Evolutionary conservation across 2,329 filamentous ascomycete genomes (phyloP).

Genomic region (Talaromyces verruculosus): DNA sequence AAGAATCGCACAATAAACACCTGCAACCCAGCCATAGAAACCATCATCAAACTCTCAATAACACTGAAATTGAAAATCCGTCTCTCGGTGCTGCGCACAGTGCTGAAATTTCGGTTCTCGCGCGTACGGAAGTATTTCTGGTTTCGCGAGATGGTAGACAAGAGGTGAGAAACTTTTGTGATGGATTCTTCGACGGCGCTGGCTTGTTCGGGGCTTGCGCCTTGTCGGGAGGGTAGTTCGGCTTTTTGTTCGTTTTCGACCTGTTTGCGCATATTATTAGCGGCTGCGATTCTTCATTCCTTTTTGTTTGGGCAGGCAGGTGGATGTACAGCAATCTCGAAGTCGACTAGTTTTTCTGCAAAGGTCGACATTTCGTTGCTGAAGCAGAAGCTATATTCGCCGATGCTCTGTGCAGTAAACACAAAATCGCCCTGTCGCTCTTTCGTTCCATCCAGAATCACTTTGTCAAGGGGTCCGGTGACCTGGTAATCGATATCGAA

Average conservation of each 20-base stretch:
- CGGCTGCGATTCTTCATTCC: background rate
- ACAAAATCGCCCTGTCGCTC: constrained; percentile 97
- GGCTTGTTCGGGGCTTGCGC: constrained; percentile 84
- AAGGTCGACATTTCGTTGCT: constrained; percentile 98
- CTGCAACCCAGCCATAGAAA: constrained; percentile 93
- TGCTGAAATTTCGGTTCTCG: constrained; percentile 98
- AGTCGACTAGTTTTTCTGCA: constrained; percentile 95
- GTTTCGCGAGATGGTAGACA: constrained; percentile 92
- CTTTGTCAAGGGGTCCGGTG: constrained; percentile 73
- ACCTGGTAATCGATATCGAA: constrained; percentile 97
- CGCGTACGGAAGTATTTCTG: constrained; percentile 99
- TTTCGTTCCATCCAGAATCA: constrained; percentile 82
- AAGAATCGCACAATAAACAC: constrained; percentile 98
- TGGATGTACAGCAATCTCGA: constrained; percentile 80
- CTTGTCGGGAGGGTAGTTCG: constrained; percentile 82
- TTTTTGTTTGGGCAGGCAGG: too few relatives aligned
- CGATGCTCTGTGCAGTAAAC: constrained; percentile 82
- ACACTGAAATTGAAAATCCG: constrained; percentile 97
- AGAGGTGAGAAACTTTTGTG: constrained; percentile 87
- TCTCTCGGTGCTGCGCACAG: constrained; percentile 90
- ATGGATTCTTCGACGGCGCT: constrained; percentile 87
- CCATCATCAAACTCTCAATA: constrained; percentile 86
- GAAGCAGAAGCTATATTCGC: constrained; percentile 97
- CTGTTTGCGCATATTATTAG: constrained; percentile 47
- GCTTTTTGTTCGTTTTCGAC: constrained; percentile 87